Conservation (phyloP, 129 eudicot genomes). For the Centella asiatica region DNA sequence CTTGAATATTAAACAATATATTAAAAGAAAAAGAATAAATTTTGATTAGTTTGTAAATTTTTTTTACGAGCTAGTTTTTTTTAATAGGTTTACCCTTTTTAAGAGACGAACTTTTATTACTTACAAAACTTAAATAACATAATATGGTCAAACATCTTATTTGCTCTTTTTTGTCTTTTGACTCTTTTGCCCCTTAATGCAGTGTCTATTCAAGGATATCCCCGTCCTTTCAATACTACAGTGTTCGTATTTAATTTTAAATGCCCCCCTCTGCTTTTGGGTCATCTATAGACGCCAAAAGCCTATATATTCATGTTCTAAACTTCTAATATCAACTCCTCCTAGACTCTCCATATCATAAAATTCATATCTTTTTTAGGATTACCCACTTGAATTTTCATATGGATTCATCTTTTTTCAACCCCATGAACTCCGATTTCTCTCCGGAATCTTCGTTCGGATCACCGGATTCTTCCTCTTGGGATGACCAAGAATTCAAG, state of each 20-base stretch:
- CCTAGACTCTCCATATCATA: too few relatives aligned
- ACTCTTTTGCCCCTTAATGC: not conserved
- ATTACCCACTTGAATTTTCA: too few relatives aligned
- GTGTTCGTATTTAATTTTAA: slow-evolving; percentile 3
- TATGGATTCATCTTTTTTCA: slow-evolving; percentile 29
- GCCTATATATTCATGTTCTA: not conserved
- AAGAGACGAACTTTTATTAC: too few relatives aligned
- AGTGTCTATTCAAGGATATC: not conserved
- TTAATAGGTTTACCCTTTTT: too few relatives aligned
- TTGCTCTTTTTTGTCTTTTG: not conserved
- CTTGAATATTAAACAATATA: too few relatives aligned
- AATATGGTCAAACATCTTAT: not conserved
- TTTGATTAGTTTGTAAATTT: too few relatives aligned
- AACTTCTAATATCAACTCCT: too few relatives aligned
- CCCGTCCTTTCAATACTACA: not conserved
- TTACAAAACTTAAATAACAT: too few relatives aligned
- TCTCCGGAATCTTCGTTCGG: slow-evolving; percentile 42
- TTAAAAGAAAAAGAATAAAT: too few relatives aligned
- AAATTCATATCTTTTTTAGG: too few relatives aligned
- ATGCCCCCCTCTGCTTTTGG: slow-evolving; percentile 11
- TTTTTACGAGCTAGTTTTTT: too few relatives aligned
- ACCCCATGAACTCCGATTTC: slow-evolving; percentile 11
- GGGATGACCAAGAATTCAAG: slow-evolving; percentile 1
- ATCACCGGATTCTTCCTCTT: slow-evolving; percentile 27
- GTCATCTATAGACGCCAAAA: slow-evolving; percentile 7